These are phyloP conservation scores for Scutellaria minor DNA, from an alignment of 257 asterid genomes.

Conservation along the genomic window DNA sequence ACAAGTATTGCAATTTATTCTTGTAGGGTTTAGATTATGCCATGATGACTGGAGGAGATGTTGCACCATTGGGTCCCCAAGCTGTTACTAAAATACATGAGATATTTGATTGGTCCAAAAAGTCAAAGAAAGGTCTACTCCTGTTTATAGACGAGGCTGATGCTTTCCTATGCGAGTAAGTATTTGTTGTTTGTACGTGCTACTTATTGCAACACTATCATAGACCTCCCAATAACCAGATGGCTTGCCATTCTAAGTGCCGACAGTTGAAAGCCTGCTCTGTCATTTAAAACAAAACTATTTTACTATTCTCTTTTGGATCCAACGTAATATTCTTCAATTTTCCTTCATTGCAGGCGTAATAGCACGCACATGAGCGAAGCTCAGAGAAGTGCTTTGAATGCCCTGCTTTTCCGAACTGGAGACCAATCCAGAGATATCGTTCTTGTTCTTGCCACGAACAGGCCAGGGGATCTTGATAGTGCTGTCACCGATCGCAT, in stretches of 20 bases:
- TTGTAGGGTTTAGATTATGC: conserved; percentile 97
- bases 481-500: conserved; percentile 92
- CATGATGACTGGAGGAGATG: conserved; percentile 99
- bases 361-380: conserved; percentile 96
- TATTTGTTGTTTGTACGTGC: conserved; percentile 28
- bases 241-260: neutral
- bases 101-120: conserved; percentile 97
- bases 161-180: conserved; percentile 99
- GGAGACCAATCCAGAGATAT: conserved; percentile 97
- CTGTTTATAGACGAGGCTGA: conserved; percentile 98
- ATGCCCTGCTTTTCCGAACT: conserved; percentile 89
- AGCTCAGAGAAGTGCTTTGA: conserved; percentile 92
- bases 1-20: conserved; percentile 23
- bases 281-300: neutral
- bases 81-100: conserved; percentile 98
- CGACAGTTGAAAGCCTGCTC: neutral
- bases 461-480: conserved; percentile 95
- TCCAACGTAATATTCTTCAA: conserved; percentile 6
- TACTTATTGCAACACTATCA: neutral
- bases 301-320: neutral
- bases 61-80: conserved; percentile 94
- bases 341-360: conserved; percentile 57
- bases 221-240: conserved; percentile 6
- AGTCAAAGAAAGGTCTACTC: conserved; percentile 86
- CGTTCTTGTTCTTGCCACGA: conserved; percentile 96